phyloP scores from a whole-genome alignment of 371 early-diverging fungal genomes.

The Mortierella sp. region DNA sequence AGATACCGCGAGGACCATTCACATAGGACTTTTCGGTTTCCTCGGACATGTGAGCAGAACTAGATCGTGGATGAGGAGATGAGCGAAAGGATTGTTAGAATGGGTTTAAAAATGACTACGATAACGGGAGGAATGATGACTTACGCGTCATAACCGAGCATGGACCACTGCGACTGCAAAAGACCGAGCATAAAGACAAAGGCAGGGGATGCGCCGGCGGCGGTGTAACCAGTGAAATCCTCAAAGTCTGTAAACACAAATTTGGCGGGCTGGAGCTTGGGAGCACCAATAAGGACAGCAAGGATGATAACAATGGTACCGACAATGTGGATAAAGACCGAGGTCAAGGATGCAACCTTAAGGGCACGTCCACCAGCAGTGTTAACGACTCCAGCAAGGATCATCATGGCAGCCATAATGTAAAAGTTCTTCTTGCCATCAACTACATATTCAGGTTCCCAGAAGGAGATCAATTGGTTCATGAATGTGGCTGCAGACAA shows the following conservation, averaged over 20 bases:
- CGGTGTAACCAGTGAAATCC: slow-evolving; percentile 66
- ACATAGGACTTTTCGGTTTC: slow-evolving; percentile 75
- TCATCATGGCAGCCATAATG: slow-evolving; percentile 40
- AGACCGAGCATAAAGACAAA: slow-evolving; percentile 69
- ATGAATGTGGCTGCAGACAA: slow-evolving; percentile 69
- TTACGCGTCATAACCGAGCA: slow-evolving; percentile 76
- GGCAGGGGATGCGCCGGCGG: slow-evolving; percentile 46
- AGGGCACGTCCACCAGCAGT: slow-evolving; percentile 49
- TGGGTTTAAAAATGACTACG: not conserved
- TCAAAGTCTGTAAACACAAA: slow-evolving; percentile 58
- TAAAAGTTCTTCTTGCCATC: slow-evolving; percentile 36
- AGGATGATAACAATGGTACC: slow-evolving; percentile 35
- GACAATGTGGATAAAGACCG: slow-evolving; percentile 58
- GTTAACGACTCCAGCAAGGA: slow-evolving; percentile 43
- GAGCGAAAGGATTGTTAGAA: not conserved
- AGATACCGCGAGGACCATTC: slow-evolving; percentile 72
- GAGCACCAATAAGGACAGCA: slow-evolving; percentile 43
- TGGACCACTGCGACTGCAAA: slow-evolving; percentile 73
- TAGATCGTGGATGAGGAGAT: slow-evolving; percentile 2
- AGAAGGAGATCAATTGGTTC: slow-evolving; percentile 63
- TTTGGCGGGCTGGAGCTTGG: slow-evolving; percentile 58
- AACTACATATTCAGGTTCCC: slow-evolving; percentile 45
- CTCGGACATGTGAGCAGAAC: slow-evolving; percentile 81
- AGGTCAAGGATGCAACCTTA: slow-evolving; percentile 57
- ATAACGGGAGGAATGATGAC: too few relatives aligned